Evolutionary conservation across 73 alveolate species (phyloP), one percentile per base, ranked within the genome.

Genomic region (Uronychia setigera): DNA sequence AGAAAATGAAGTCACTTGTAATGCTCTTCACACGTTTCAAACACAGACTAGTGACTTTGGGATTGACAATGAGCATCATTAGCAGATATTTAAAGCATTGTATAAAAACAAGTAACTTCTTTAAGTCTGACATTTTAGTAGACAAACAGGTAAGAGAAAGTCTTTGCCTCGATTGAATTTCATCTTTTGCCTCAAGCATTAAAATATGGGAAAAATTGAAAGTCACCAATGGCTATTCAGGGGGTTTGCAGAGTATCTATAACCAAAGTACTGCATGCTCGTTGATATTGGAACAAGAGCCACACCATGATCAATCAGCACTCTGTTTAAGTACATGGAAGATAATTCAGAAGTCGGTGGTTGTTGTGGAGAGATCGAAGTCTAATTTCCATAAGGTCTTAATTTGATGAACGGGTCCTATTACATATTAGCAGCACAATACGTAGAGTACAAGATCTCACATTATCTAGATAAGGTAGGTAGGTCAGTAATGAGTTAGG

Each of bases 201-300:
- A n/a, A 13, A 80, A 80, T 59, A 35, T 29, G 27, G 86, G 86
- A n/a, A 80, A 80, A 30, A 11, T 80, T 25, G 86, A 80, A 29
- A 57, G 80, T 0, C 86, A 80, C 29, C 27, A 46, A 5, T 80
- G 29, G 35, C 58, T 31, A n/a, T 80, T 80, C 86, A 32, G 77
- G 29, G 86, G 86, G 5, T 14, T 80, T 59, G 26, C 58, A 0
- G 78, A 34, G 31, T 35, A 35, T 59, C 32, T 35, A 28, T 1
- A 34, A 1, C 85, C 85, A 1, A 35, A n/a, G 32, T 79, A 33
- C 77, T 1, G 29, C 1, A 46, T 27, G 26, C 31, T 32, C 1
- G 58, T 79, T 1, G 85, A 79, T 35, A 25, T 27, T 34, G 85
- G 85, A 31, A 33, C 85, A 1, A 33, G 11, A 27, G 77, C 85